Evolutionary conservation across 176 grass and related monocot genomes (phyloP).

Genomic region (Alopecurus myosuroides): DNA sequence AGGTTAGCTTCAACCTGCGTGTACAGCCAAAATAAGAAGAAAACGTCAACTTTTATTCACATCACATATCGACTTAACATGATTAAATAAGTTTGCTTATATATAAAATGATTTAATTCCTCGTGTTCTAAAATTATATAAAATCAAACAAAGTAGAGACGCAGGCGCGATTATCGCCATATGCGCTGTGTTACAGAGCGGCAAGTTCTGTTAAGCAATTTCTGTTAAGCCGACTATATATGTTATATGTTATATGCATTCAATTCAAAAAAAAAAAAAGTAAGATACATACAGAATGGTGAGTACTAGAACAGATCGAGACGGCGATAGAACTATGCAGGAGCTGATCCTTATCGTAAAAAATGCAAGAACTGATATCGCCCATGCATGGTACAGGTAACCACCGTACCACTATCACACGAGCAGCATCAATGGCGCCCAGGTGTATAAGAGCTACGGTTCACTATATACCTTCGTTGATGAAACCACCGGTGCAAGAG

Average conservation of each 20-base stretch:
- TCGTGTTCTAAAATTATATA: not conserved
- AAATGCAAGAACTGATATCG: not conserved
- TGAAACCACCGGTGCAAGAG: constrained; percentile 24
- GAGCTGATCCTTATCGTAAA: too few species aligned
- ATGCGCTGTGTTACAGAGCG: too few species aligned
- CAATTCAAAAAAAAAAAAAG: too few species aligned
- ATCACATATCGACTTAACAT: not conserved
- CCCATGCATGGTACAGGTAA: not conserved
- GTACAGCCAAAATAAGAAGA: not conserved
- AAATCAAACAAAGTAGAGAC: not conserved
- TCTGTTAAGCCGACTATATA: too few species aligned
- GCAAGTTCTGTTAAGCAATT: too few species aligned
- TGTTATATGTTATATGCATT: too few species aligned
- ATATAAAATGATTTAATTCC: not conserved
- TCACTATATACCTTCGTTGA: constrained; percentile 38
- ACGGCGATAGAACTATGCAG: not conserved
- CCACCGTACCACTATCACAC: too few species aligned
- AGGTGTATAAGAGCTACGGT: not conserved
- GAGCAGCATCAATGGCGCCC: not conserved
- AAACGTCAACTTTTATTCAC: too few species aligned
- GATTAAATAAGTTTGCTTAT: not conserved
- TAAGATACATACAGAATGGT: too few species aligned
- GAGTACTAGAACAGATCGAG: not conserved
- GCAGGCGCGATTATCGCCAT: not conserved
- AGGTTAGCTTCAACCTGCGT: constrained; percentile 22